phyloP scores from a whole-genome alignment of 805 yeast genomes.

The Metschnikowia colocasiae region DNA sequence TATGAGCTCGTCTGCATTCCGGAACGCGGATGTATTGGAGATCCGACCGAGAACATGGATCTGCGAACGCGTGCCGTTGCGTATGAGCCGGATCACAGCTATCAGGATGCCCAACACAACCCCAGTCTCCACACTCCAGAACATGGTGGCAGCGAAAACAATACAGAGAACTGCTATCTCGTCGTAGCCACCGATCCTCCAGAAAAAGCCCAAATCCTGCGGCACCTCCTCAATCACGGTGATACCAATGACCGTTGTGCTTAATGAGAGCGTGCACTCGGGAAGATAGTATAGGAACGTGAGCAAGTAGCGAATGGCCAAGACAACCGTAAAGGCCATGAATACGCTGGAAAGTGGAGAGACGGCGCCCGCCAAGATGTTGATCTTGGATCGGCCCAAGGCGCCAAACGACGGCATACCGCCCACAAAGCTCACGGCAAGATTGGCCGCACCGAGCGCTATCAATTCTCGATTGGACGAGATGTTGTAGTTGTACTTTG shows the following conservation, averaged over 20 bases:
- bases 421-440: constrained; percentile 27
- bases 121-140: constrained; percentile 40
- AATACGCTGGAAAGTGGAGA: constrained; percentile 38
- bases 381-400: constrained; percentile 32
- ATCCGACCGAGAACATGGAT: constrained; percentile 44
- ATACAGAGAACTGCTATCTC: constrained; percentile 21
- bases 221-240: constrained; percentile 55
- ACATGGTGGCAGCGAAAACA: constrained; percentile 26
- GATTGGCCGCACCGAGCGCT: constrained; percentile 30
- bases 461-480: constrained; percentile 32
- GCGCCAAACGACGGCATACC: constrained; percentile 38
- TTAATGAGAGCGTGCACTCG: constrained; percentile 32
- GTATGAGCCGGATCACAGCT: constrained; percentile 34
- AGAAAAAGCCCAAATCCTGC: constrained; percentile 24
- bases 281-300: constrained; percentile 27
- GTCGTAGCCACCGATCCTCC: constrained; percentile 22
- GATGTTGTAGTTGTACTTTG: constrained; percentile 30
- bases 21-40: constrained; percentile 49
- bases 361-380: constrained; percentile 44
- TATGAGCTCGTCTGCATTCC: constrained; percentile 65
- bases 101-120: constrained; percentile 33
- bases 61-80: constrained; percentile 39
- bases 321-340: constrained; percentile 27
- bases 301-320: constrained; percentile 25
- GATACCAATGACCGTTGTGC: constrained; percentile 44